These are phyloP conservation scores for Iris macrosiphon DNA, from an alignment of 106 monocot species.

Conservation along the genomic window DNA sequence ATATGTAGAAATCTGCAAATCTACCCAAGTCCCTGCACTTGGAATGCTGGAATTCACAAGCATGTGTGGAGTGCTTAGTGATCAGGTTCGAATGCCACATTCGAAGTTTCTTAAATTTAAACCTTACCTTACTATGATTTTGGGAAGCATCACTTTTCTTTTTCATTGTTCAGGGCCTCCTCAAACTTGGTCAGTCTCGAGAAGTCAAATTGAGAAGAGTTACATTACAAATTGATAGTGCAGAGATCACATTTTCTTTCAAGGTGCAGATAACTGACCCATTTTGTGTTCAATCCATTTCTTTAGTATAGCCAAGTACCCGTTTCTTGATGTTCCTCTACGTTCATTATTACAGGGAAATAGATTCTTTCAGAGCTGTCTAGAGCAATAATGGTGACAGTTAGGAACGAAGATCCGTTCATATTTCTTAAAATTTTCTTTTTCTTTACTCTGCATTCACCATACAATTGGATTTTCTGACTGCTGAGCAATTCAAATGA, in stretches of 20 bases:
- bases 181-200: slow-evolving; percentile 61
- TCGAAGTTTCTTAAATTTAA: neutral
- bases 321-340: neutral
- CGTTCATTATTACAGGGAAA: slow-evolving; percentile 19
- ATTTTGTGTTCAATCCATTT: neutral
- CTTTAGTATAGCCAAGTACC: neutral
- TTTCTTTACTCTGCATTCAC: too few species aligned
- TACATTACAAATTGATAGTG: slow-evolving; percentile 46
- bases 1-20: slow-evolving; percentile 70
- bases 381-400: slow-evolving; percentile 4
- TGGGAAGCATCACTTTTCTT: too few species aligned
- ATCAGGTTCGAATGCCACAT: slow-evolving; percentile 48
- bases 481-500: too few species aligned
- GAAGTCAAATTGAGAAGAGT: slow-evolving; percentile 57
- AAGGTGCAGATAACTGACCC: slow-evolving; percentile 30
- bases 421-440: too few species aligned
- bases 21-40: slow-evolving; percentile 53
- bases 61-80: slow-evolving; percentile 79
- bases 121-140: too few species aligned
- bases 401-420: too few species aligned
- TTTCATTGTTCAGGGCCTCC: slow-evolving; percentile 48
- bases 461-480: too few species aligned
- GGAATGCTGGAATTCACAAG: slow-evolving; percentile 62
- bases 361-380: slow-evolving; percentile 44
- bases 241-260: slow-evolving; percentile 75